These are phyloP conservation scores for Aquilaria sinensis DNA, from an alignment of 345 rosid species.

Conservation along the genomic window DNA sequence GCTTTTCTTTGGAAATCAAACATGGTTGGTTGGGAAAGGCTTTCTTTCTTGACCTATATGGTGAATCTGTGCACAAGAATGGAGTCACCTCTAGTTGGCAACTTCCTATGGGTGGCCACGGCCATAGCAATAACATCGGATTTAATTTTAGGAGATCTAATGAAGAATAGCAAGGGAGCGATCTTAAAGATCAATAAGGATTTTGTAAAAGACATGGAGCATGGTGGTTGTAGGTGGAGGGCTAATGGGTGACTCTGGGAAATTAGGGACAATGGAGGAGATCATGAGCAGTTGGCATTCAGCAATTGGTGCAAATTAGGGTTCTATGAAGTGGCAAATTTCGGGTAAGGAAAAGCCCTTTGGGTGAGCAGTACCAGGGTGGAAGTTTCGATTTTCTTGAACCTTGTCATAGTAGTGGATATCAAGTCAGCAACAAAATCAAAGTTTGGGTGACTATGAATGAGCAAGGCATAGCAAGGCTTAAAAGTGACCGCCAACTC, in stretches of 20 bases:
- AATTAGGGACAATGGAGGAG: slow-evolving; percentile 13
- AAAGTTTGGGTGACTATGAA: slow-evolving; percentile 53
- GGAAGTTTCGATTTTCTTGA: slow-evolving; percentile 10
- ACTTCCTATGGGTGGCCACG: slow-evolving; percentile 27
- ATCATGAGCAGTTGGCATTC: slow-evolving; percentile 20
- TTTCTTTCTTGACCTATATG: slow-evolving; percentile 22
- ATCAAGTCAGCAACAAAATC: slow-evolving; percentile 28
- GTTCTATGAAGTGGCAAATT: slow-evolving; percentile 22
- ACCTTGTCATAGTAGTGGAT: slow-evolving; percentile 8
- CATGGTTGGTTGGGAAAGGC: slow-evolving; percentile 17
- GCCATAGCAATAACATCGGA: slow-evolving; percentile 8
- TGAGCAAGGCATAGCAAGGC: slow-evolving; percentile 28
- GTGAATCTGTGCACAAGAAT: slow-evolving; percentile 35
- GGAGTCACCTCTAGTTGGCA: slow-evolving; percentile 13
- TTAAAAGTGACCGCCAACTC: slow-evolving; percentile 22
- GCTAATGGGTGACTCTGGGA: slow-evolving; percentile 13
- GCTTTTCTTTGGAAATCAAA: slow-evolving; percentile 35
- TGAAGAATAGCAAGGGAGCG: slow-evolving; percentile 17
- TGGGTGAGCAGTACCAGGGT: slow-evolving; percentile 31
- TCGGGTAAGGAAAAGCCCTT: slow-evolving; percentile 38
- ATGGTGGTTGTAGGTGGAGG: slow-evolving; percentile 1
- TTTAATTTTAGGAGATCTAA: slow-evolving; percentile 18
- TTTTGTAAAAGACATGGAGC: slow-evolving; percentile 15
- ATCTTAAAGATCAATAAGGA: slow-evolving; percentile 24
- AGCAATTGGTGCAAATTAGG: slow-evolving; percentile 35